These are phyloP conservation scores for Podospora australis DNA, from an alignment of 495 filamentous ascomycete species.

Conservation along the genomic window DNA sequence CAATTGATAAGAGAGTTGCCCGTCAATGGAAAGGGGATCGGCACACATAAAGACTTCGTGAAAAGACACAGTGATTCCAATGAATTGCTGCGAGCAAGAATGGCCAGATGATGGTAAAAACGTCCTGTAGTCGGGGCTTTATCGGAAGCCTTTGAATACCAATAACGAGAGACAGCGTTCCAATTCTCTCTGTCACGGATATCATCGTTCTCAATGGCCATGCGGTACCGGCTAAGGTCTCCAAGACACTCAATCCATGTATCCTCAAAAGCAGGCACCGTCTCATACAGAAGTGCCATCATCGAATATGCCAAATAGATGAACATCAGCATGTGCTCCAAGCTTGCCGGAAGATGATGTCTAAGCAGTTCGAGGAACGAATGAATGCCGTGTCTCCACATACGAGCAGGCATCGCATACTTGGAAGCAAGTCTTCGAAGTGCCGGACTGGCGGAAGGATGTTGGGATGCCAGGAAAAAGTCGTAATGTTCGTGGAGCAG, in stretches of 20 bases:
- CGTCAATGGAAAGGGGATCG: conserved; percentile 52
- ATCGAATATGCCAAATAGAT: conserved; percentile 77
- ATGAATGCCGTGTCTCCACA: conserved; percentile 64
- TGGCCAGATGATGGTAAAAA: conserved; percentile 79
- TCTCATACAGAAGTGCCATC: conserved; percentile 72
- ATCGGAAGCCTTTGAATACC: conserved; percentile 76
- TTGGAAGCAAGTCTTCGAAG: conserved; percentile 56
- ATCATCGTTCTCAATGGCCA: conserved; percentile 74
- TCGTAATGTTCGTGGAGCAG: conserved; percentile 71
- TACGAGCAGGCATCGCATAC: conserved; percentile 73
- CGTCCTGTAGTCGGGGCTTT: conserved; percentile 62
- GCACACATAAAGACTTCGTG: conserved; percentile 40
- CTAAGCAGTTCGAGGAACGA: conserved; percentile 68
- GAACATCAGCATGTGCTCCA: conserved; percentile 76
- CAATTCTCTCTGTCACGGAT: conserved; percentile 67
- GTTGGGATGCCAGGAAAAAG: conserved; percentile 70
- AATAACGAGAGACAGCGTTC: conserved; percentile 67
- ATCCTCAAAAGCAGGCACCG: conserved; percentile 66
- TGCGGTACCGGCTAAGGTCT: conserved; percentile 57
- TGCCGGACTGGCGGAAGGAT: conserved; percentile 58
- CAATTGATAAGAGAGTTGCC: conserved; percentile 62
- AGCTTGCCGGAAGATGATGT: conserved; percentile 57
- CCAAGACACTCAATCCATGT: conserved; percentile 91
- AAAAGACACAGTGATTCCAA: conserved; percentile 74
- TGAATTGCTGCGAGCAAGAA: conserved; percentile 66